Evolutionary conservation across 208 protist species (phyloP).

Genomic region (Tritrichomonas musculus): DNA sequence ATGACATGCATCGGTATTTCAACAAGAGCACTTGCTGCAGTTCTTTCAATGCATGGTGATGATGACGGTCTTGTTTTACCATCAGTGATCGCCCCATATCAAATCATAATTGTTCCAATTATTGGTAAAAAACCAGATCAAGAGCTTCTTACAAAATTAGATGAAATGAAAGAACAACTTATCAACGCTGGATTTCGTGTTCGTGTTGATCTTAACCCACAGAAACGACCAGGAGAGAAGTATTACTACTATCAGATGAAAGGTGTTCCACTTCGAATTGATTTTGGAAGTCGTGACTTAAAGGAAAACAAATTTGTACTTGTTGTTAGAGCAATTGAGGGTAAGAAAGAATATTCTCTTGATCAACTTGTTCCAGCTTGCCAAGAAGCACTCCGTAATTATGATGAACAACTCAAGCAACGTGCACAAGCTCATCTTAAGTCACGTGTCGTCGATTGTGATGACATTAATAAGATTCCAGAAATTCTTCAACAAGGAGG

Average conservation of each 20-base stretch:
- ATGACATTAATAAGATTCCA: not conserved
- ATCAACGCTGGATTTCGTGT: slow-evolving; percentile 38
- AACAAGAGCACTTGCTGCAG: slow-evolving; percentile 47
- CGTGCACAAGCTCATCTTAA: slow-evolving; percentile 12
- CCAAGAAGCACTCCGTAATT: slow-evolving; percentile 13
- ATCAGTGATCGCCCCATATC: slow-evolving; percentile 38
- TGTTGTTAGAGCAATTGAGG: slow-evolving; percentile 42
- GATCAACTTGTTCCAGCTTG: slow-evolving; percentile 37
- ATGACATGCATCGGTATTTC: slow-evolving; percentile 58
- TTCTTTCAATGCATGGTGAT: slow-evolving; percentile 52
- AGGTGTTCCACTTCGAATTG: slow-evolving; percentile 54
- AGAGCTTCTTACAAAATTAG: not conserved
- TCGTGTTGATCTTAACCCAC: slow-evolving; percentile 36
- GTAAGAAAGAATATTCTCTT: slow-evolving; percentile 36
- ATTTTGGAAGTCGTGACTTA: slow-evolving; percentile 51
- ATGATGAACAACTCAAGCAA: slow-evolving; percentile 38
- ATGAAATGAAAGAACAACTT: slow-evolving; percentile 42
- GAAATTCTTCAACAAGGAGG: slow-evolving; percentile 38
- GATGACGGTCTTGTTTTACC: slow-evolving; percentile 49
- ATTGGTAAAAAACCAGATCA: not conserved
- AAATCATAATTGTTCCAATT: slow-evolving; percentile 28
- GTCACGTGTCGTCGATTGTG: not conserved
- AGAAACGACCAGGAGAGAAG: slow-evolving; percentile 47
- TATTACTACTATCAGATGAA: slow-evolving; percentile 57
- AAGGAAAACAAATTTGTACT: slow-evolving; percentile 34